Conservation (phyloP, 2,329 filamentous ascomycete genomes). For the Aspergillus sp. region DNA sequence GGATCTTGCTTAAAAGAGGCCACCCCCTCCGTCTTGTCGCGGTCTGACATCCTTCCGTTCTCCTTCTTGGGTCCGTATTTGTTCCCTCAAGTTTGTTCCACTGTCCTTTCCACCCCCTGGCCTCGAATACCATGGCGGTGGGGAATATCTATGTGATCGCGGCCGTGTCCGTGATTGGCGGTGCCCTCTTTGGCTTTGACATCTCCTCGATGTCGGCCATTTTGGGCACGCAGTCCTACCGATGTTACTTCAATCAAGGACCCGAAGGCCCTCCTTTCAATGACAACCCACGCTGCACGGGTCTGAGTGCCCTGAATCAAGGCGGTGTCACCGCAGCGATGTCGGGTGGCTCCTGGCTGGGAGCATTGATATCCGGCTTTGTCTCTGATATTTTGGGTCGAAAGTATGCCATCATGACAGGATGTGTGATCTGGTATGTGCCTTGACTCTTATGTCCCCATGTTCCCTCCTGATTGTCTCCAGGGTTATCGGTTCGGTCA, state of each 20-base stretch:
- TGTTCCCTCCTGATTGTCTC: slow-evolving; percentile 40
- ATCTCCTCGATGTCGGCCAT: slow-evolving; percentile 38
- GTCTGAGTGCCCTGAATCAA: slow-evolving; percentile 52
- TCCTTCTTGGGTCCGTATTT: background rate
- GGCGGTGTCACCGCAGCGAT: slow-evolving; percentile 71
- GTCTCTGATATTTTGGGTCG: slow-evolving; percentile 57
- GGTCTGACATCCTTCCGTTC: background rate
- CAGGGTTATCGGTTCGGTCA: slow-evolving; percentile 52
- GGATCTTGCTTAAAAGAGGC: background rate
- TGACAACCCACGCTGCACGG: slow-evolving; percentile 41
- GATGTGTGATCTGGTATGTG: slow-evolving; percentile 47
- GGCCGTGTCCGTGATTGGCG: slow-evolving; percentile 48
- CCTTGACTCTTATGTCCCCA: slow-evolving; percentile 22
- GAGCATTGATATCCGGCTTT: slow-evolving; percentile 54
- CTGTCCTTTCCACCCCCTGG: background rate
- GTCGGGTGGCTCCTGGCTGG: slow-evolving; percentile 70
- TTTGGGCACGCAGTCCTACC: slow-evolving; percentile 52
- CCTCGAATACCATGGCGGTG: background rate
- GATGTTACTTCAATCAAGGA: slow-evolving; percentile 64
- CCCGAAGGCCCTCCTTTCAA: slow-evolving; percentile 59
- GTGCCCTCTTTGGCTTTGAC: slow-evolving; percentile 34
- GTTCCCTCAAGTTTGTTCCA: background rate
- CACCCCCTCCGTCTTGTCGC: background rate
- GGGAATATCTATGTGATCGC: slow-evolving; percentile 50
- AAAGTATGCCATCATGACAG: slow-evolving; percentile 51